Base-by-base conservation (phyloP, 257 asterid species). In the Coffea canephora region DNA sequence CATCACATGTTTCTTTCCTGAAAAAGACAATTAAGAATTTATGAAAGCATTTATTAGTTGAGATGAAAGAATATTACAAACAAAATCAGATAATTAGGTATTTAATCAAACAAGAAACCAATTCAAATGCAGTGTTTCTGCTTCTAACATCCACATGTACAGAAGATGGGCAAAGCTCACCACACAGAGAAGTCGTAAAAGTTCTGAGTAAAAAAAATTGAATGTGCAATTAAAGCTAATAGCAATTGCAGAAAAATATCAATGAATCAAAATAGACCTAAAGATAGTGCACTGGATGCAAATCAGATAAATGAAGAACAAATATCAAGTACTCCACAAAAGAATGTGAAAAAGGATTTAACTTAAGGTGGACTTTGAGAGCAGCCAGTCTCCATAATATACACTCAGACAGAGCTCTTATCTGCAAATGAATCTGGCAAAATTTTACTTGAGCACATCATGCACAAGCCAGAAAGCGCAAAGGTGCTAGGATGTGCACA, bases 1-100 rank as follows among this genome's bases (percentile, higher is more conserved):
- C 9, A 54, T 76, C 80, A 9, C 69, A 52, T 82, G 76, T 49
- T 62, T 78, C 77, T 87, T 86, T 80, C 64, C 89, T 86, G 89
- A 65, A 75, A 84, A 83, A 81, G 34, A 48, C 69, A 75, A 76
- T 45, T 4, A 23, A 31, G 74, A 39, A 18, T 55, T 57, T 76
- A 31, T 50, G 45, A 27, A 81, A 12, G 34, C 69, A 68, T 48
- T 34, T 25, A 16, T 9, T 34, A 23, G 3, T 74, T 52, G n/a
- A 52, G 52, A 18, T 69, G 16, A 16, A 55, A 8, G 78, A 34
- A 27, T 3, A 10, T 16, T 10, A n/a, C n/a, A 41, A 55, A 55
- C 23, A 55, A 21, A 16, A 16, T 14, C 62, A 55, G 62, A 15
- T 14, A 5, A 8, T 66, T 31, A 8, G 57, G 23, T 43, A 64